These are phyloP conservation scores for Thalassiosira pacifica DNA, from an alignment of 352 stramenopile species.

Conservation along the genomic window DNA sequence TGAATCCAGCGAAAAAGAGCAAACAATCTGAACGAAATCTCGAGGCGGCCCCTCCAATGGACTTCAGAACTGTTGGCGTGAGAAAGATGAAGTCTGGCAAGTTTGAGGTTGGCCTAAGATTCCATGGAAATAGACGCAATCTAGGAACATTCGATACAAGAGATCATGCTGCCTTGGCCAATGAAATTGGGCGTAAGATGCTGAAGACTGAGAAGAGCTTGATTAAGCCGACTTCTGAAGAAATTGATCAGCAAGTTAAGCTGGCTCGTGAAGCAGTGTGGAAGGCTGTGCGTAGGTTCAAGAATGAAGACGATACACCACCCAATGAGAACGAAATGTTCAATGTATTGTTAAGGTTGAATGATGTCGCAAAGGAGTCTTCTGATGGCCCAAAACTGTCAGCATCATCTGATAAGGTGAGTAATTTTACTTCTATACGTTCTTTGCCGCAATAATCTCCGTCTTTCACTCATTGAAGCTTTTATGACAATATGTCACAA, in stretches of 20 bases:
- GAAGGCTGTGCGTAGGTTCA: not conserved
- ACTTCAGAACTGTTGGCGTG: not conserved
- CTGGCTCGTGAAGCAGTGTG: slow-evolving; percentile 4
- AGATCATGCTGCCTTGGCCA: slow-evolving; percentile 15
- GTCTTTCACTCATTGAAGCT: not conserved
- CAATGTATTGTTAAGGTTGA: slow-evolving; percentile 6
- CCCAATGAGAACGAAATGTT: slow-evolving; percentile 9
- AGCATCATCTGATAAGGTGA: slow-evolving; percentile 2
- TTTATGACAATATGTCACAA: not conserved
- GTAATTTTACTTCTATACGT: not conserved
- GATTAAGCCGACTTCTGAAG: not conserved
- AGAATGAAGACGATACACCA: slow-evolving; percentile 1
- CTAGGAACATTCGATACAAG: slow-evolving; percentile 7
- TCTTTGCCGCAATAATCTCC: not conserved
- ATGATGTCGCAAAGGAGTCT: not conserved
- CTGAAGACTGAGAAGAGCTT: slow-evolving; percentile 12
- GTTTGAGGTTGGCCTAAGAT: slow-evolving; percentile 3
- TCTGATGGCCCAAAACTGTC: slow-evolving; percentile 9
- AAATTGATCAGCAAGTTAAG: slow-evolving; percentile 5
- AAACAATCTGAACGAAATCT: not conserved
- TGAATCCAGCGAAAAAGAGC: not conserved
- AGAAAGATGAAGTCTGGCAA: not conserved
- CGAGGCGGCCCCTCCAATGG: too few species aligned
- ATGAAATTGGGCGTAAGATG: slow-evolving; percentile 18
- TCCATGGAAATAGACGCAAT: not conserved